A percentile compares a stretch with the other conserved stretches of the same genome.
Conservation (phyloP, 2,329 filamentous ascomycete genomes). For the Aspergillus calidoustus region DNA sequence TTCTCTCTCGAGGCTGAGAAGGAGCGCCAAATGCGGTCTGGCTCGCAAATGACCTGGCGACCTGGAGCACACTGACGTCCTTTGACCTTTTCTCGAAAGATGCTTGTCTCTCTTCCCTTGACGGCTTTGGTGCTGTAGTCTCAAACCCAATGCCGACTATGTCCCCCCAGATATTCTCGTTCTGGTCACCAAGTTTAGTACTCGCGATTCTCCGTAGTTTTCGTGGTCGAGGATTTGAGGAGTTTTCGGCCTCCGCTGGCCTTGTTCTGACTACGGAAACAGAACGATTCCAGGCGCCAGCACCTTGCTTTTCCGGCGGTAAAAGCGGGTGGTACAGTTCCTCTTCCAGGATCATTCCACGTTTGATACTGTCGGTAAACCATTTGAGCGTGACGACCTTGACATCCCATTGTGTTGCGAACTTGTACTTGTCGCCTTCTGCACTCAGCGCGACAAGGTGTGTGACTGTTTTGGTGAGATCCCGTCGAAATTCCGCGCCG, state of each 20-base stretch:
- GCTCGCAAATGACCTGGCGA: constrained; percentile 44
- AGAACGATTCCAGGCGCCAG: constrained; percentile 72
- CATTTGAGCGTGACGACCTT: constrained; percentile 81
- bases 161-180: constrained; percentile 85
- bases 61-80: constrained; percentile 34
- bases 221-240: constrained; percentile 65
- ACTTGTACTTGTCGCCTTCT: constrained; percentile 86
- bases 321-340: constrained; percentile 77
- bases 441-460: constrained; percentile 82
- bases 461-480: constrained; percentile 82
- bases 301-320: constrained; percentile 71
- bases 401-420: constrained; percentile 82
- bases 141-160: constrained; percentile 65
- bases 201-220: constrained; percentile 90
- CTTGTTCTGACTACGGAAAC: constrained; percentile 34
- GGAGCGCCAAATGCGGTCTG: constrained; percentile 40
- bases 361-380: constrained; percentile 79
- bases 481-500: constrained; percentile 83
- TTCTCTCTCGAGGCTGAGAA: constrained; percentile 27
- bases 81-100: constrained; percentile 22
- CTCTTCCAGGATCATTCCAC: constrained; percentile 92
- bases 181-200: constrained; percentile 78
- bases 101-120: constrained; percentile 34
- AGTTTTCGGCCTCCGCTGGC: constrained; percentile 49
- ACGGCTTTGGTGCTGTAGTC: constrained; percentile 29